These are phyloP conservation scores for Colletotrichum paranaense DNA, from an alignment of 2,329 filamentous ascomycete species.

Conservation along the genomic window DNA sequence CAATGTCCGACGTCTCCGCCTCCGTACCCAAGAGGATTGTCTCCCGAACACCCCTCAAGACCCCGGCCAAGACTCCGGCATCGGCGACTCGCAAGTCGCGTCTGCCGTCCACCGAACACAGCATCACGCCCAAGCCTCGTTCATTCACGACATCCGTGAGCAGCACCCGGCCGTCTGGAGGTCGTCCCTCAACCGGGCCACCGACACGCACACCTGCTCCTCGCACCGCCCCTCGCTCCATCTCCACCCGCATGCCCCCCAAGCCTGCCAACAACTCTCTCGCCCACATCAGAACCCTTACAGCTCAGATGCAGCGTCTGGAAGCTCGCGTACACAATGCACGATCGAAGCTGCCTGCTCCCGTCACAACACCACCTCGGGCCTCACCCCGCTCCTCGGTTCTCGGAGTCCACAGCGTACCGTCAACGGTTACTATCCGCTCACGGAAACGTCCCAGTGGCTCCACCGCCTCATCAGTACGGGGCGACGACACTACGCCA, in stretches of 20 bases:
- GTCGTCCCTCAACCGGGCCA: constrained; percentile 55
- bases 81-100: constrained; percentile 62
- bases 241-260: constrained; percentile 62
- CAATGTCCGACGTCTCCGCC: constrained; percentile 86
- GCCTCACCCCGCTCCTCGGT: constrained; percentile 75
- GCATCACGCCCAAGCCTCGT: constrained; percentile 63
- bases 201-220: constrained; percentile 65
- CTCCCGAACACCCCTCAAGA: constrained; percentile 48
- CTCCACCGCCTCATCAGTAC: constrained; percentile 59
- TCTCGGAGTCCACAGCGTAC: constrained; percentile 54
- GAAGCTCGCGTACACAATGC: constrained; percentile 93
- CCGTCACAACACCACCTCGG: constrained; percentile 80
- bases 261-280: constrained; percentile 76
- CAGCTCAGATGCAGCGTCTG: constrained; percentile 96
- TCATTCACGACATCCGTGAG: constrained; percentile 50
- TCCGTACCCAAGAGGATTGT: constrained; percentile 18
- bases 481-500: constrained; percentile 59
- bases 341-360: constrained; percentile 89
- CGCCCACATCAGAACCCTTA: constrained; percentile 91
- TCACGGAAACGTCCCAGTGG: constrained; percentile 76
- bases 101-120: constrained; percentile 43
- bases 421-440: constrained; percentile 72
- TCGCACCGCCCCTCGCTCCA: constrained; percentile 57
- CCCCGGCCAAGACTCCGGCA: constrained; percentile 59
- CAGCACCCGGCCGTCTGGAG: constrained; percentile 44